Percentiles rank a stretch among this genome's conserved stretches.
phyloP scores from a whole-genome alignment of 2,329 filamentous ascomycete species.

The Didymella glomerata region DNA sequence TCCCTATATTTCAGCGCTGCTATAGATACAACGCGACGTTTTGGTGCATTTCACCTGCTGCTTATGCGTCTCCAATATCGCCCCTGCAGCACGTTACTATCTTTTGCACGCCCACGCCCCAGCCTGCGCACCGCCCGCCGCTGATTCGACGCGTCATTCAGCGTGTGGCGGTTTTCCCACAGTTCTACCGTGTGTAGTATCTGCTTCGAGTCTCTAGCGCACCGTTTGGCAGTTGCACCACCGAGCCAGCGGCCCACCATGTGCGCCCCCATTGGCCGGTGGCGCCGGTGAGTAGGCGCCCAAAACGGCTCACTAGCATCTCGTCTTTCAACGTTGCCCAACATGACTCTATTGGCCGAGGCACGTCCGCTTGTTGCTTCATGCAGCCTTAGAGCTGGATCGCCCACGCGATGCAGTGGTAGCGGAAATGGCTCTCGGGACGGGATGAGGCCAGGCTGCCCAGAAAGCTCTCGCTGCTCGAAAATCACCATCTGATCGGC shows the following conservation, averaged over 20 bases:
- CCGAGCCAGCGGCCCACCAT: slow-evolving; percentile 34
- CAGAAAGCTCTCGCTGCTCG: slow-evolving; percentile 18
- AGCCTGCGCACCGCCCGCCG: slow-evolving; percentile 28
- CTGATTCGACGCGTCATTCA: slow-evolving; percentile 36
- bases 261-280: slow-evolving; percentile 21
- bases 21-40: slow-evolving; percentile 26
- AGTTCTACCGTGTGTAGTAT: slow-evolving; percentile 25
- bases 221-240: slow-evolving; percentile 49
- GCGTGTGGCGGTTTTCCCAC: slow-evolving; percentile 29
- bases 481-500: slow-evolving; percentile 37
- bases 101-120: slow-evolving; percentile 19
- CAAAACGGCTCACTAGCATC: slow-evolving; percentile 39
- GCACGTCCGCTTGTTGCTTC: slow-evolving; percentile 30
- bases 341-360: slow-evolving; percentile 33
- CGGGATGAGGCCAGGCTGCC: slow-evolving; percentile 30
- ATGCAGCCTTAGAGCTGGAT: slow-evolving; percentile 33
- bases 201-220: slow-evolving; percentile 37
- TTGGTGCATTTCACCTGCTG: slow-evolving; percentile 23
- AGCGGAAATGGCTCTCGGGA: slow-evolving; percentile 40
- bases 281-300: slow-evolving; percentile 36
- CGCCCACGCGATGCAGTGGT: slow-evolving; percentile 35
- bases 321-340: slow-evolving; percentile 36
- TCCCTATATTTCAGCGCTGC: slow-evolving; percentile 21
- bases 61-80: slow-evolving; percentile 33
- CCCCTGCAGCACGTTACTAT: slow-evolving; percentile 37